Evolutionary conservation across 2,329 filamentous ascomycete species (phyloP).

Genomic region (Xylaria sp.): DNA sequence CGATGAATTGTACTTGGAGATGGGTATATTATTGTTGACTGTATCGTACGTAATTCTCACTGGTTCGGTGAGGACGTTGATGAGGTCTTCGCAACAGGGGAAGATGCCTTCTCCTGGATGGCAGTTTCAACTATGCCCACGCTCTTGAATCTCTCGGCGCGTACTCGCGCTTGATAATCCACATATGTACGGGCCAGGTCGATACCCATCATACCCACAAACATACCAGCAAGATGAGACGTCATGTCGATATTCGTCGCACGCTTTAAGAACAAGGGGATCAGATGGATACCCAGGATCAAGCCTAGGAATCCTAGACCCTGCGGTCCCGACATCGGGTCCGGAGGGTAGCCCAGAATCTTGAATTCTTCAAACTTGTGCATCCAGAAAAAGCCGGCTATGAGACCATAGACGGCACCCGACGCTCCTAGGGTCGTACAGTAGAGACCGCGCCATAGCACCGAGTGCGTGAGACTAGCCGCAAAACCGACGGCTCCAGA

Average conservation of each 20-base stretch:
- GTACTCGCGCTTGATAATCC: constrained; percentile 24
- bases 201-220: constrained; percentile 41
- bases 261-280: constrained; percentile 37
- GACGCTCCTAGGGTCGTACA: constrained; percentile 61
- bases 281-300: constrained; percentile 46
- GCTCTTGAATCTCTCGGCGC: constrained; percentile 25
- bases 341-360: constrained; percentile 52
- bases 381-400: constrained; percentile 57
- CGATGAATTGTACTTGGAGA: neutral
- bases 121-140: constrained; percentile 22
- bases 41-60: constrained; percentile 3
- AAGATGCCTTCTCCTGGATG: constrained; percentile 14
- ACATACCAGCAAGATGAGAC: constrained; percentile 49
- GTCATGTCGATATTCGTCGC: constrained; percentile 44
- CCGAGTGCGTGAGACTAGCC: constrained; percentile 48
- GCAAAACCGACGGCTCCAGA: constrained; percentile 55
- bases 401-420: constrained; percentile 56
- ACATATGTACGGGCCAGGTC: constrained; percentile 33
- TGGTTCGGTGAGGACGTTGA: constrained; percentile 2
- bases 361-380: constrained; percentile 53
- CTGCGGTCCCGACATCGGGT: constrained; percentile 47
- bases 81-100: neutral
- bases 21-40: neutral
- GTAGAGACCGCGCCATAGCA: constrained; percentile 41
- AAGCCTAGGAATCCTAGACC: constrained; percentile 51